Conservation (phyloP, 495 filamentous ascomycete genomes). For the Acidomyces sp. region DNA sequence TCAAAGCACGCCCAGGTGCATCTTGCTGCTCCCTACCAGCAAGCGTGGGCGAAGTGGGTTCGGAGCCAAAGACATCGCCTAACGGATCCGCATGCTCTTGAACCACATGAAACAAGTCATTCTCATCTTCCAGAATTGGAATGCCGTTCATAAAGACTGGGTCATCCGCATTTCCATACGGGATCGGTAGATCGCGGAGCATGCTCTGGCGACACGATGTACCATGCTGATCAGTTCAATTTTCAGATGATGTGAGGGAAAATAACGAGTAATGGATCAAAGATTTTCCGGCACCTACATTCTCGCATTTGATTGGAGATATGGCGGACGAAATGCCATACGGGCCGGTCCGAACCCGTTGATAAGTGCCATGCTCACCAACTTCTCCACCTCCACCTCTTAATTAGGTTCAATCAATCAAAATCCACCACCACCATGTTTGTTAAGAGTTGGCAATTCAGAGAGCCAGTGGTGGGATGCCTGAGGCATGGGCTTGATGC, state of each 20-base stretch:
- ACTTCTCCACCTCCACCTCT: slow-evolving; percentile 2
- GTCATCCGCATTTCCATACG: not conserved
- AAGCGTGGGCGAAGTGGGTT: slow-evolving; percentile 19
- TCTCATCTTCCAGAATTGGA: not conserved
- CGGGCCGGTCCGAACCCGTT: not conserved
- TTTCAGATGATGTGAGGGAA: not conserved
- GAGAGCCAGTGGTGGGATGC: too few relatives aligned
- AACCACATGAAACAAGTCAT: slow-evolving; percentile 28
- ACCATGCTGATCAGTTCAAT: not conserved
- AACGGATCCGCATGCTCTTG: slow-evolving; percentile 13
- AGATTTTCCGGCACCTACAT: not conserved
- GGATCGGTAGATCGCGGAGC: slow-evolving; percentile 13
- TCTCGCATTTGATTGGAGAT: not conserved
- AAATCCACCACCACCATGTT: too few relatives aligned
- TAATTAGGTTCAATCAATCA: too few relatives aligned
- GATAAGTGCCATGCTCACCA: not conserved
- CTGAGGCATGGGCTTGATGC: too few relatives aligned
- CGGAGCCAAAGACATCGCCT: slow-evolving; percentile 30
- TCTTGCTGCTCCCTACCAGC: not conserved
- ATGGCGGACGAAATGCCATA: not conserved
- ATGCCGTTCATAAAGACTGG: slow-evolving; percentile 3
- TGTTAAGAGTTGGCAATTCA: too few relatives aligned
- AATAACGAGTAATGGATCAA: not conserved
- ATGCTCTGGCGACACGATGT: slow-evolving; percentile 1
- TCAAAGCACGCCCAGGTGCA: not conserved